A percentile compares a stretch with the other conserved stretches of the same genome.
Conservation (phyloP, 495 filamentous ascomycete genomes). For the Lophiostoma macrostomum region DNA sequence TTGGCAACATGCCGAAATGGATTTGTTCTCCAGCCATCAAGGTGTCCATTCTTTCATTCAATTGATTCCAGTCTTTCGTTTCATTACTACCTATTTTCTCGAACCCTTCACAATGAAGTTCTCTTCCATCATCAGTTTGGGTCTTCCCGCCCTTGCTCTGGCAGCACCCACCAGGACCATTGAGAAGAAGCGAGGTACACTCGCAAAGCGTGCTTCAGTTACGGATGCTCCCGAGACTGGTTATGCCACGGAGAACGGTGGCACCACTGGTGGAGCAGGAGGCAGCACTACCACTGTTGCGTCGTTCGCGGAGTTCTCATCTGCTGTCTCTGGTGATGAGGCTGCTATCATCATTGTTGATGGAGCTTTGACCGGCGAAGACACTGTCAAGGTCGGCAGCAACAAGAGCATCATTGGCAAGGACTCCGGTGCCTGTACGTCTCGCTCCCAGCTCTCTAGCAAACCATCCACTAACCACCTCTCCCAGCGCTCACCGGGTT, state of each 20-base stretch:
- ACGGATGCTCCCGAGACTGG: conserved; percentile 40
- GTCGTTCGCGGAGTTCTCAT: conserved; percentile 45
- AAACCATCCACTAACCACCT: background rate
- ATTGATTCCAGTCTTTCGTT: conserved; percentile 1
- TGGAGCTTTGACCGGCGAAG: conserved; percentile 18
- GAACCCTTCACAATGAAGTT: conserved; percentile 30
- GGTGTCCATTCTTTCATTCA: no score
- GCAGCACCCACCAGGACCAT: conserved; percentile 23
- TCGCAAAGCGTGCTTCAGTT: conserved; percentile 39
- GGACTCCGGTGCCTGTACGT: conserved; percentile 22
- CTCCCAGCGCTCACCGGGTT: conserved; percentile 44
- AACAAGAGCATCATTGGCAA: conserved; percentile 35
- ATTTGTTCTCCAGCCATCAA: no score
- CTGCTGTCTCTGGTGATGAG: conserved; percentile 24
- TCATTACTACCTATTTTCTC: background rate
- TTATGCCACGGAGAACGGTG: conserved; percentile 49
- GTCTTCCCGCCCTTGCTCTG: conserved; percentile 28
- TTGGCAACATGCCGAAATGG: no score
- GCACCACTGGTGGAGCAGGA: conserved; percentile 59
- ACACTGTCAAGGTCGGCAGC: conserved; percentile 21
- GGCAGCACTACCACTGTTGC: conserved; percentile 60
- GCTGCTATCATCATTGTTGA: conserved; percentile 23
- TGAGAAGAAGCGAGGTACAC: conserved; percentile 15
- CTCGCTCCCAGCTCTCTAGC: background rate
- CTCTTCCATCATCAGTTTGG: conserved; percentile 18